A percentile compares a stretch with the other conserved stretches of the same genome.
Evolutionary conservation across 2,329 filamentous ascomycete genomes (phyloP).

Genomic region (Geoglossum cookeanum): DNA sequence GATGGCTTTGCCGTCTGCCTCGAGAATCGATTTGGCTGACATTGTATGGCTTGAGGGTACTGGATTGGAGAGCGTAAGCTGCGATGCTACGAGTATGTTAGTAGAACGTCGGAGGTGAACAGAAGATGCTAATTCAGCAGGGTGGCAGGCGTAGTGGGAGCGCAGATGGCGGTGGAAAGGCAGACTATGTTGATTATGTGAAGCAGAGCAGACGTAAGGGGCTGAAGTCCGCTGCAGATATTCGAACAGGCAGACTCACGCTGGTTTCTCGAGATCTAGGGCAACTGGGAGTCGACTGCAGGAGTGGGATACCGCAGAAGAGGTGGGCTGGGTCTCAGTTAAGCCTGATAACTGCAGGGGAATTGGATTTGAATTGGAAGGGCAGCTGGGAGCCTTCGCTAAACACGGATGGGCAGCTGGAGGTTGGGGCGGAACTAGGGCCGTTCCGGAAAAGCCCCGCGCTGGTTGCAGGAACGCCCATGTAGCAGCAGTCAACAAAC

Average conservation of each 20-base stretch:
- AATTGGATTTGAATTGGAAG: too few relatives aligned
- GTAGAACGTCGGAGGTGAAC: neutral
- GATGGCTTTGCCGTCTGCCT: slow-evolving; percentile 99
- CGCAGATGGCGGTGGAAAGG: neutral
- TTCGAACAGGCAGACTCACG: neutral
- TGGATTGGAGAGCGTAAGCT: neutral
- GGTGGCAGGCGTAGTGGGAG: neutral
- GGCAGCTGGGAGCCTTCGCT: too few relatives aligned
- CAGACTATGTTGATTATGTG: neutral
- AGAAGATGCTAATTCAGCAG: neutral
- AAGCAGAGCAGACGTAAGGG: neutral
- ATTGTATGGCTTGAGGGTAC: slow-evolving; percentile 29
- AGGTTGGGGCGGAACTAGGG: too few relatives aligned
- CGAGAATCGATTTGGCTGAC: slow-evolving; percentile 93
- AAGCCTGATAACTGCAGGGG: too few relatives aligned
- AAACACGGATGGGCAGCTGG: too few relatives aligned
- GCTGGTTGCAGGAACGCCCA: too few relatives aligned
- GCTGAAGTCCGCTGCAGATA: too few relatives aligned
- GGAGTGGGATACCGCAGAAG: too few relatives aligned
- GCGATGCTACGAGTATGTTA: neutral
- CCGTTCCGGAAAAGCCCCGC: too few relatives aligned
- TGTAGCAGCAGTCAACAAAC: too few relatives aligned
- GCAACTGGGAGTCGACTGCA: too few relatives aligned
- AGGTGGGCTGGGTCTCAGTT: too few relatives aligned
- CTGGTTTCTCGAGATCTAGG: neutral